These are phyloP conservation scores for Macroventuria anomochaeta DNA, from an alignment of 2,329 filamentous ascomycete genomes.

Conservation along the genomic window DNA sequence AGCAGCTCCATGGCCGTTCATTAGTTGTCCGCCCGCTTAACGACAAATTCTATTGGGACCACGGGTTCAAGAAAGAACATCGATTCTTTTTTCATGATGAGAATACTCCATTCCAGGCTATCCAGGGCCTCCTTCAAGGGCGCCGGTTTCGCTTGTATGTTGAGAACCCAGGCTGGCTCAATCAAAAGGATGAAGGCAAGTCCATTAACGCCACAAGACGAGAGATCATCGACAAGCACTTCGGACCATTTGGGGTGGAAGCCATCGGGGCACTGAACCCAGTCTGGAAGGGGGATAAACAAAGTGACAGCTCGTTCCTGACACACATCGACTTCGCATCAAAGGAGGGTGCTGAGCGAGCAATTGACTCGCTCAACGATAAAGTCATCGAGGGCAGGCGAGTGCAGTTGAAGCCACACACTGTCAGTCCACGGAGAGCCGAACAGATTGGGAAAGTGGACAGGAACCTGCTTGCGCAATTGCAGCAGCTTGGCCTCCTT, in stretches of 20 bases:
- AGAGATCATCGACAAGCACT: constrained; percentile 15
- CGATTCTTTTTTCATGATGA: constrained; percentile 18
- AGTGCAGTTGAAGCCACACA: constrained; percentile 7
- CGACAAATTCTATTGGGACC: constrained; percentile 19
- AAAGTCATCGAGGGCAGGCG: constrained; percentile 22
- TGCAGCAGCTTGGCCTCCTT: constrained; percentile 21
- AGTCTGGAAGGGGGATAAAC: constrained; percentile 6
- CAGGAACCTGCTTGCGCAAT: constrained; percentile 13
- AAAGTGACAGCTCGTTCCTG: constrained; percentile 4
- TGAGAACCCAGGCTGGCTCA: constrained; percentile 28
- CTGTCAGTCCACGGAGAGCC: constrained; percentile 15
- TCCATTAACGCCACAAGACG: constrained; percentile 2
- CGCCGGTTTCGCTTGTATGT: constrained; percentile 29
- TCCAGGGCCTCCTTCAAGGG: constrained; percentile 24
- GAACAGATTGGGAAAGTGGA: constrained; percentile 25
- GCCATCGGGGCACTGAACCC: constrained; percentile 13
- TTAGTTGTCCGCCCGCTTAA: constrained; percentile 4
- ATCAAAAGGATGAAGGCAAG: background rate
- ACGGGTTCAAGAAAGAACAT: background rate
- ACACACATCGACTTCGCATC: constrained; percentile 33
- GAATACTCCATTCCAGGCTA: constrained; percentile 12
- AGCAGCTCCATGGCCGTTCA: background rate
- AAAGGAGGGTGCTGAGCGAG: constrained; percentile 30
- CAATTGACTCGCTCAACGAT: constrained; percentile 20
- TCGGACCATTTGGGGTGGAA: constrained; percentile 29